Evolutionary conservation across 2,329 filamentous ascomycete genomes (phyloP), one percentile per base, ranked within the genome.

Genomic region (Plenodomus tracheiphilus): DNA sequence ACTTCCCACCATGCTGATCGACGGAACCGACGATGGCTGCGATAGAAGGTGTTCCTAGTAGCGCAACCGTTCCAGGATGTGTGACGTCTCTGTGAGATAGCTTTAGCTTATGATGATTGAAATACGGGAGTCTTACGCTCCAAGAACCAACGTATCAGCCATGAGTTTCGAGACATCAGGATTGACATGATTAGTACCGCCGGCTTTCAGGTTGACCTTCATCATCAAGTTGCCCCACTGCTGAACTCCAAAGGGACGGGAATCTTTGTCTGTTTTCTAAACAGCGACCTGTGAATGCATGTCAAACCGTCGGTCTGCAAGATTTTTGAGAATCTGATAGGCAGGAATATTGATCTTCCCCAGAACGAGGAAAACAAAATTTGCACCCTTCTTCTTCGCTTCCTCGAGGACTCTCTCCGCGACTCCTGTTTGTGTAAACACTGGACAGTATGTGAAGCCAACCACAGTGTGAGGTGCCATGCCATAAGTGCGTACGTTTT

Each of bases 1-100:
- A 77, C 13, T 63, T 64, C 0, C 56, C 58, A 13, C 61, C 68
- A 1, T 51, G 17, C 0, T 46, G 17, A 39, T 77, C 73, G 4
- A 70, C 50, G 25, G 70, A 75, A 4, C 70, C 74, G 9, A 77
- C 76, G 2, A 78, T 58, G 2, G 68, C 68, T 1, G 75, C 74
- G 13, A 78, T 69, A 0, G 73, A 76, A 0, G 75, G 75, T 0
- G 58, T 61, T 10, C 59, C 61, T 2, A 25, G 6, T 1, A 64
- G 17, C 2, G 61, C 46, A 1, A 50, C 57, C 1, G 46, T 22
- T 1, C 59, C 58, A 0, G 76, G 72, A 51, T 80, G 77, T 0
- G 71, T 73, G 1, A 77, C 70, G 50, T 80, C 77, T 32, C 28
- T 32, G 28, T 32, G 4, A 10, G 6, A 32, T 32, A 4, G 13